These are phyloP conservation scores for Saccharum hybrid DNA, from an alignment of 202 grass and related monocot genomes.

Conservation along the genomic window DNA sequence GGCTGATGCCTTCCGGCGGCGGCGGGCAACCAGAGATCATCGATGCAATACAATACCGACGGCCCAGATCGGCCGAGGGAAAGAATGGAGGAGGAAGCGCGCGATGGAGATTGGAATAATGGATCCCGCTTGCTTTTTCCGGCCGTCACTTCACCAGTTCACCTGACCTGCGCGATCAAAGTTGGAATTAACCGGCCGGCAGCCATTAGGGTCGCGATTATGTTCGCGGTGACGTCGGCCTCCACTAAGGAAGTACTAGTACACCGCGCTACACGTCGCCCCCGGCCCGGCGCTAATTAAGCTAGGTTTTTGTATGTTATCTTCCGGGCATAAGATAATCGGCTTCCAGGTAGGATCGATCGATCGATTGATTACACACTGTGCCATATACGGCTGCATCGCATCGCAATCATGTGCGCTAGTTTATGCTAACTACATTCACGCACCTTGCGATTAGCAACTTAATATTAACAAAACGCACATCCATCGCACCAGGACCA, in stretches of 20 bases:
- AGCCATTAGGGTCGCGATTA: conserved; percentile 4
- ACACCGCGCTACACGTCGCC: neutral
- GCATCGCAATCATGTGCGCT: conserved; percentile 40
- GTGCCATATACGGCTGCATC: too few species aligned
- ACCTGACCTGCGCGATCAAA: neutral
- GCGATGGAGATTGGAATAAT: neutral
- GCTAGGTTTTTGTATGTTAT: conserved; percentile 44
- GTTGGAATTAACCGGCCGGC: neutral
- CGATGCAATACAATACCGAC: neutral
- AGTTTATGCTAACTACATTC: conserved; percentile 22
- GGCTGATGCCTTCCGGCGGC: too few species aligned
- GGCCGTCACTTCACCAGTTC: neutral
- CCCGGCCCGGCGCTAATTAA: neutral
- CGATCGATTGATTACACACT: too few species aligned
- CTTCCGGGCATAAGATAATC: conserved; percentile 45
- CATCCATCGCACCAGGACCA: neutral
- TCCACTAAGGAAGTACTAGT: conserved; percentile 18
- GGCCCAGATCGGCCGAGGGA: neutral
- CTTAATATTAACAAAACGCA: neutral
- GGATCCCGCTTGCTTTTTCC: neutral
- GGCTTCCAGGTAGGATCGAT: conserved; percentile 33
- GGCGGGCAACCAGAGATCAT: too few species aligned
- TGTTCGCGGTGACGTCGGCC: conserved; percentile 40
- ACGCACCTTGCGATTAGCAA: neutral
- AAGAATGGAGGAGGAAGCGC: neutral